Base-by-base conservation (phyloP, 345 rosid species). In the Eucalyptus microcorys region DNA sequence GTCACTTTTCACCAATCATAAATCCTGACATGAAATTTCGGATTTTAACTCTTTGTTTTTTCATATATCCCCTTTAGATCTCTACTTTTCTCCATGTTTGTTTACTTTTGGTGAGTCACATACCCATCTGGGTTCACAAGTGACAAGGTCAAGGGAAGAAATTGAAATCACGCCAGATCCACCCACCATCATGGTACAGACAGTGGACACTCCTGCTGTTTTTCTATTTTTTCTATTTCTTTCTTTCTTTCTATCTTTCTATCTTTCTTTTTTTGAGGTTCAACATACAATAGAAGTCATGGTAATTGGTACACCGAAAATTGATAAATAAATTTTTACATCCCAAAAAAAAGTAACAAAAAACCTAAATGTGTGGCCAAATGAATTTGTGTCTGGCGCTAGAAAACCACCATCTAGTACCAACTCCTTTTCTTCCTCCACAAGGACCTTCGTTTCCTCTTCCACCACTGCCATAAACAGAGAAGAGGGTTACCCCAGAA, bases 361-460 rank as follows among this genome's bases (percentile, higher is more conserved):
- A 19, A 88, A 96, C 99, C 99, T 95, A 92, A 97, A 97, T 52
- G 94, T 94, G 84, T 94, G 97, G 88, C 99, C 99, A 91, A 96
- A 97, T 16, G 99, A 92, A 88, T 97, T 97, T 80, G 94, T 91
- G 2, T 91, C 81, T 52, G 98, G 96, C 93, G 93, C 93, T 90
- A 89, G 90, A 91, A 96, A 97, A 86, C 94, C 95, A 87, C 93
- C 92, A 53, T 94, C 94, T 66, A 91, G 87, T 42, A 90, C 91
- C 88, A 93, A 53, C 92, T 92, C 93, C 87, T 92, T 93, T 88
- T 94, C 91, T 27, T 52, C 57, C 61, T 91, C 93, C 83, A 64
- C 88, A 14, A 59, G 90, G 42, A 48, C 87, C 85, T 90, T 90
- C 93, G 93, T 91, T 91, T 92, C 95, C 88, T 86, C 94, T 83